phyloP scores from a whole-genome alignment of 2,329 filamentous ascomycete genomes.

The Cordyceps fumosorosea region DNA sequence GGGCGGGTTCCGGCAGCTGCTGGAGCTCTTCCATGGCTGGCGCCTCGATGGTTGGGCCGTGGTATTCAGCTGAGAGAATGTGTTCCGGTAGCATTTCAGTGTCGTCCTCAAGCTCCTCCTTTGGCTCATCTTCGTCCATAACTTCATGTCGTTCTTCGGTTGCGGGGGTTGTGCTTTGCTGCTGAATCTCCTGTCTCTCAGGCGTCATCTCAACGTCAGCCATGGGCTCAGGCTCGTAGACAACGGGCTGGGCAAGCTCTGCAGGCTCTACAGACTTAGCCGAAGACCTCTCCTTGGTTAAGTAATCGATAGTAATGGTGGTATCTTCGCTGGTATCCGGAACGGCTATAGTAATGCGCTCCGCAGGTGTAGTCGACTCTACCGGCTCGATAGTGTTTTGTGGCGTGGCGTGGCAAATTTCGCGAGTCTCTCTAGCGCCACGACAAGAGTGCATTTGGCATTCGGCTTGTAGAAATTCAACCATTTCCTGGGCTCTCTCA shows the following conservation, averaged over 20 bases:
- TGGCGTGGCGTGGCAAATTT: not conserved
- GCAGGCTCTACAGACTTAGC: conserved; percentile 21
- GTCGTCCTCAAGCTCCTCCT: conserved; percentile 32
- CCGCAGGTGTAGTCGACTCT: conserved; percentile 5
- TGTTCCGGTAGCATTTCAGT: conserved; percentile 20
- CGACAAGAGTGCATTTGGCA: conserved; percentile 62
- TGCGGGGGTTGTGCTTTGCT: conserved; percentile 20
- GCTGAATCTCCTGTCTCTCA: conserved; percentile 15
- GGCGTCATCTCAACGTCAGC: conserved; percentile 1
- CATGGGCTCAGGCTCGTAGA: conserved; percentile 10
- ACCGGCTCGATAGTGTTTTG: not conserved
- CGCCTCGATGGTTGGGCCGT: not conserved
- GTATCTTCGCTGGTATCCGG: not conserved
- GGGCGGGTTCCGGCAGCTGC: conserved; percentile 6
- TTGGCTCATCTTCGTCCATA: conserved; percentile 3
- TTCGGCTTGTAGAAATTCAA: conserved; percentile 71
- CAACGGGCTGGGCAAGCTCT: conserved; percentile 14
- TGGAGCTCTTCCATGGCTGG: conserved; percentile 17
- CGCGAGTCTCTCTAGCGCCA: conserved; percentile 38
- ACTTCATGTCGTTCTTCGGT: not conserved
- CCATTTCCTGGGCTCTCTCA: conserved; percentile 62
- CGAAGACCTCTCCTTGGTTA: not conserved
- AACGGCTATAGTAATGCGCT: not conserved
- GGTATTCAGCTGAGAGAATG: not conserved
- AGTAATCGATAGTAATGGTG: not conserved